Evolutionary conservation across 805 yeast species (phyloP).

Genomic region (Candida golubevii): DNA sequence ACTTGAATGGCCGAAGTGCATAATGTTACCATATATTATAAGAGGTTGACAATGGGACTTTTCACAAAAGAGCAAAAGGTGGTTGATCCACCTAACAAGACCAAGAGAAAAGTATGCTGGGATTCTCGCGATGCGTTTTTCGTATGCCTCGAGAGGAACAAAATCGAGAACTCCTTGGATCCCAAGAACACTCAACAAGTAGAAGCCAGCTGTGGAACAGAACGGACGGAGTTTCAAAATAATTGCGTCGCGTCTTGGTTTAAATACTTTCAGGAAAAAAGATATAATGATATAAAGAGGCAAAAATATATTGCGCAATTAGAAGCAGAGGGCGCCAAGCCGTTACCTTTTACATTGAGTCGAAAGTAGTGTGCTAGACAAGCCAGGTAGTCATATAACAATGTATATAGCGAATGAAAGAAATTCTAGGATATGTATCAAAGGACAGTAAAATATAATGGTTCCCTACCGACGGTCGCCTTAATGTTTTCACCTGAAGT

Average conservation of each 20-base stretch:
- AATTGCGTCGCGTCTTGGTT: conserved; percentile 86
- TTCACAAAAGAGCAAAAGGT: conserved; percentile 38
- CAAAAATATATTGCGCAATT: conserved; percentile 65
- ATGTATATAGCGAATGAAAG: too few relatives aligned
- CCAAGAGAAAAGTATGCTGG: conserved; percentile 81
- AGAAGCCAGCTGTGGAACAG: conserved; percentile 50
- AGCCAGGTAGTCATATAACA: too few relatives aligned
- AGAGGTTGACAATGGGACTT: conserved; percentile 42
- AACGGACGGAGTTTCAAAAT: conserved; percentile 57
- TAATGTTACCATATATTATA: too few relatives aligned
- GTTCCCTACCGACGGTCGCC: conserved; percentile 27
- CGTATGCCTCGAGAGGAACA: conserved; percentile 63
- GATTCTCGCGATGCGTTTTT: conserved; percentile 78
- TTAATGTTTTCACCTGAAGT: conserved; percentile 15
- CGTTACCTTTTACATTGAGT: conserved; percentile 27
- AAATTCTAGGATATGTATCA: background rate
- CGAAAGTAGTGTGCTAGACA: conserved; percentile 12
- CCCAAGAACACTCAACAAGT: conserved; percentile 45
- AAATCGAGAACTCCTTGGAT: conserved; percentile 67
- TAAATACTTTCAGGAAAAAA: conserved; percentile 84
- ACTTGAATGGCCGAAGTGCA: too few relatives aligned
- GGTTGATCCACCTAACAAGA: conserved; percentile 52
- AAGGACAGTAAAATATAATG: conserved; percentile 27
- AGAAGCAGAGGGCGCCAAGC: conserved; percentile 54
- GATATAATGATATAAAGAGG: conserved; percentile 70